Percentiles rank a stretch among this genome's conserved stretches.
These are phyloP conservation scores for Phaeophleospora eucalypticola DNA, from an alignment of 2,329 filamentous ascomycete species.

Conservation along the genomic window DNA sequence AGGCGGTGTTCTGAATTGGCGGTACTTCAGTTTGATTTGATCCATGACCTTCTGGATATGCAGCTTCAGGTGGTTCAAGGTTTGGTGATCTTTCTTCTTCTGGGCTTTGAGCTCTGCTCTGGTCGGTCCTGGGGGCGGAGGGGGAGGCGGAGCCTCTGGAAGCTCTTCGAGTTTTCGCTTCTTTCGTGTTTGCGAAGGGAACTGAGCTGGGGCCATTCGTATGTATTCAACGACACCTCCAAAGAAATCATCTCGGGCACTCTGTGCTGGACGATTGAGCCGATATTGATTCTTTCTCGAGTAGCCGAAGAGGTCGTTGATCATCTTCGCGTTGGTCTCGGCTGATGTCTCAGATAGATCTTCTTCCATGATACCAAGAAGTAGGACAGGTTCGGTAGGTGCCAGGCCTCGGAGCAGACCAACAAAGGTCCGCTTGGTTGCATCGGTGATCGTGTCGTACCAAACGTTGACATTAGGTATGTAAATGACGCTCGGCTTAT, in stretches of 20 bases:
- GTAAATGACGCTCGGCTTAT: constrained; percentile 94
- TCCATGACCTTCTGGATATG: constrained; percentile 94
- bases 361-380: constrained; percentile 77
- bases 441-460: constrained; percentile 65
- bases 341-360: constrained; percentile 57
- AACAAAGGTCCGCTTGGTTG: constrained; percentile 72
- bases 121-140: constrained; percentile 54
- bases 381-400: constrained; percentile 83
- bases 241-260: constrained; percentile 74
- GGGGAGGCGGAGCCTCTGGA: constrained; percentile 67
- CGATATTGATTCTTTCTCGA: constrained; percentile 73
- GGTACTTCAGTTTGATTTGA: constrained; percentile 85
- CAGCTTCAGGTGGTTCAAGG: constrained; percentile 82
- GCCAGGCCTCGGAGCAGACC: constrained; percentile 76
- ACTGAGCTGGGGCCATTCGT: constrained; percentile 73
- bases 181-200: constrained; percentile 81
- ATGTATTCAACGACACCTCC: constrained; percentile 69
- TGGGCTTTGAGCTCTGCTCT: constrained; percentile 78
- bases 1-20: constrained; percentile 76
- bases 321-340: constrained; percentile 54
- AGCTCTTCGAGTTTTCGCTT: constrained; percentile 76
- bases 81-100: constrained; percentile 76
- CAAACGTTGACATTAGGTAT: constrained; percentile 86
- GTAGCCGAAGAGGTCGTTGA: constrained; percentile 79
- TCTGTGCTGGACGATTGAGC: constrained; percentile 61